These are phyloP conservation scores for Bonia amplexicaulis DNA, from an alignment of 176 grass and related monocot genomes.

Conservation along the genomic window DNA sequence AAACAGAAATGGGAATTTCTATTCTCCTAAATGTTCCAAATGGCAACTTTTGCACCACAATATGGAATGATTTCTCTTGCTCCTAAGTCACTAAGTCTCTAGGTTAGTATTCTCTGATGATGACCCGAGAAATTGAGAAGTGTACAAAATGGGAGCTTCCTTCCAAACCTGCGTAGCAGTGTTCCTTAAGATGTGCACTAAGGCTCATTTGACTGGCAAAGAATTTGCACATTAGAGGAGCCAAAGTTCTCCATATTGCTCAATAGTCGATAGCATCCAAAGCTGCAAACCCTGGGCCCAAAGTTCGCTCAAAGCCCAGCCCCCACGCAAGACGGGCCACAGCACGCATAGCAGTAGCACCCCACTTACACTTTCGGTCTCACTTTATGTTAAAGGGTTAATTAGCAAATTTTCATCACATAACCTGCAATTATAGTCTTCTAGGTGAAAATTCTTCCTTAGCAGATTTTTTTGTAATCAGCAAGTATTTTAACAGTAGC, in stretches of 20 bases:
- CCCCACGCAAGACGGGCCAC: neutral
- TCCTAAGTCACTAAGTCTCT: neutral
- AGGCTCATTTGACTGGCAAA: neutral
- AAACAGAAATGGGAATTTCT: neutral
- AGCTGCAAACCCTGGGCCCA: neutral
- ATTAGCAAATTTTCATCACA: neutral
- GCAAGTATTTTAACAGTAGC: neutral
- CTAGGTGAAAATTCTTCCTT: neutral
- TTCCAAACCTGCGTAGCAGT: neutral
- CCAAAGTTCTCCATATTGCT: neutral
- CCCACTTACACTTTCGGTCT: neutral
- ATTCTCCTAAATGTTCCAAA: neutral
- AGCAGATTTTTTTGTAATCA: neutral
- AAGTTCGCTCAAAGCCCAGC: neutral
- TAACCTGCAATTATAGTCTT: neutral
- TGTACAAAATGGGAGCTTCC: neutral
- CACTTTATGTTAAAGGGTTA: neutral
- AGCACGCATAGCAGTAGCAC: neutral
- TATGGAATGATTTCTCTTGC: neutral
- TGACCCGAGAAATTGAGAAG: neutral
- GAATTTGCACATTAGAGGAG: neutral
- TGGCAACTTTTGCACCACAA: neutral
- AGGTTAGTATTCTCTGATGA: neutral
- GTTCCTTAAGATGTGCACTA: neutral
- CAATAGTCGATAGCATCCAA: neutral